Evolutionary conservation across 2,329 filamentous ascomycete genomes (phyloP).

Genomic region (Cladosporium halotolerans): DNA sequence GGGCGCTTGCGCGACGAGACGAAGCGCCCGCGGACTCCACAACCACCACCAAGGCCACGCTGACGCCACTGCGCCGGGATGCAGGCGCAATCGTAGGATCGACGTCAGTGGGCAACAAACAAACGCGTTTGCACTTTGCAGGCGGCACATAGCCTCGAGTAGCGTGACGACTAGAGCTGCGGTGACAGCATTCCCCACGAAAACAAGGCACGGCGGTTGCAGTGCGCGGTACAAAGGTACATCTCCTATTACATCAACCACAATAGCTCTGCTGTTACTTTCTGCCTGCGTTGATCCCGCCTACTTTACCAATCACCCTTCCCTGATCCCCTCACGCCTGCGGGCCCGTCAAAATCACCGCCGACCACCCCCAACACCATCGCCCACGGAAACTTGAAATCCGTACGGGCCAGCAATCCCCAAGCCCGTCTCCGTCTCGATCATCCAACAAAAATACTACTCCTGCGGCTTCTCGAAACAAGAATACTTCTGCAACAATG

Average conservation of each 20-base stretch:
- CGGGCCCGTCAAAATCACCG: background rate
- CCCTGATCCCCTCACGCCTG: background rate
- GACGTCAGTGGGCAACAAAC: too few species aligned
- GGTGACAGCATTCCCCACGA: slow-evolving; percentile 8
- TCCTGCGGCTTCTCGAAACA: background rate
- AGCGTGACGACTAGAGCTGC: slow-evolving; percentile 3
- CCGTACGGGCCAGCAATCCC: slow-evolving; percentile 16
- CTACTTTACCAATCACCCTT: background rate
- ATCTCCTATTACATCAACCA: background rate
- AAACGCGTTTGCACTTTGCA: too few species aligned
- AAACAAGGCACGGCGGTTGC: slow-evolving; percentile 2
- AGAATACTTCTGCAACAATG: slow-evolving; percentile 16
- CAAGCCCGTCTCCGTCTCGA: slow-evolving; percentile 21
- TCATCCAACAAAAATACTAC: slow-evolving; percentile 2
- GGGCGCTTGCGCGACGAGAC: too few species aligned
- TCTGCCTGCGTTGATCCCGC: background rate
- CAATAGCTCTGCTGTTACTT: background rate
- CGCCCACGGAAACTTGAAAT: slow-evolving; percentile 26
- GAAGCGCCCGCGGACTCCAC: too few species aligned
- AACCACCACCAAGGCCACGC: too few species aligned
- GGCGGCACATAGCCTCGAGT: background rate
- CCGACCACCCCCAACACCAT: slow-evolving; percentile 7
- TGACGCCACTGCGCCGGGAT: too few species aligned
- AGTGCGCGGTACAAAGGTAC: slow-evolving; percentile 6
- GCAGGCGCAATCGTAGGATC: too few species aligned